Percentiles rank a stretch among this genome's conserved stretches.
phyloP scores from a whole-genome alignment of 495 filamentous ascomycete species.

The Pseudevernia furfuracea region DNA sequence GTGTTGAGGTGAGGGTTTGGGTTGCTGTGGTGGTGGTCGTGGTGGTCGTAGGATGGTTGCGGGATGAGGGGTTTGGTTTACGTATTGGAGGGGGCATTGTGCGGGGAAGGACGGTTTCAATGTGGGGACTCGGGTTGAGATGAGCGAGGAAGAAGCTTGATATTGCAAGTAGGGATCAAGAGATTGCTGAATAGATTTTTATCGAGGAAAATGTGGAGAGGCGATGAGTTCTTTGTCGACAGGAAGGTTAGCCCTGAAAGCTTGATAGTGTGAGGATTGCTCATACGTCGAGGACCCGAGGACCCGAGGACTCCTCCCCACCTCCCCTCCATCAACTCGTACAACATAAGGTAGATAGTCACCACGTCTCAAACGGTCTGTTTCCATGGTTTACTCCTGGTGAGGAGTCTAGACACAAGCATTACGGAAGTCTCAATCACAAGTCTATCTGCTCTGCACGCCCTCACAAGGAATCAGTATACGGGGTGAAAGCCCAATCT shows the following conservation, averaged over 20 bases:
- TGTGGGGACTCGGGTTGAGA: background rate
- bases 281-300: background rate
- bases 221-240: background rate
- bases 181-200: background rate
- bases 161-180: background rate
- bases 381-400: background rate
- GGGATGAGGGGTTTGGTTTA: background rate
- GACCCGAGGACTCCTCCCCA: no score
- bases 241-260: background rate
- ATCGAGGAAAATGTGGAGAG: background rate
- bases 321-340: no score
- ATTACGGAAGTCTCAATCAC: background rate
- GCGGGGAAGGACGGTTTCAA: background rate
- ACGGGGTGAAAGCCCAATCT: no score
- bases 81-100: slow-evolving; percentile 1
- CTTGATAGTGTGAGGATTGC: background rate
- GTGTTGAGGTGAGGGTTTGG: slow-evolving; percentile 15
- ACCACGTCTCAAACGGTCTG: background rate
- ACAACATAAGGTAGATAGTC: no score
- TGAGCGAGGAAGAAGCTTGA: background rate
- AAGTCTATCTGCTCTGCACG: no score
- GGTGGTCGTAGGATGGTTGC: background rate
- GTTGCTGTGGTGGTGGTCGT: slow-evolving; percentile 7
- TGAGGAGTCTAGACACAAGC: background rate
- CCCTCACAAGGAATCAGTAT: no score